These are phyloP conservation scores for Coelastrella sp. DNA, from an alignment of 139 green algal species.

Conservation along the genomic window DNA sequence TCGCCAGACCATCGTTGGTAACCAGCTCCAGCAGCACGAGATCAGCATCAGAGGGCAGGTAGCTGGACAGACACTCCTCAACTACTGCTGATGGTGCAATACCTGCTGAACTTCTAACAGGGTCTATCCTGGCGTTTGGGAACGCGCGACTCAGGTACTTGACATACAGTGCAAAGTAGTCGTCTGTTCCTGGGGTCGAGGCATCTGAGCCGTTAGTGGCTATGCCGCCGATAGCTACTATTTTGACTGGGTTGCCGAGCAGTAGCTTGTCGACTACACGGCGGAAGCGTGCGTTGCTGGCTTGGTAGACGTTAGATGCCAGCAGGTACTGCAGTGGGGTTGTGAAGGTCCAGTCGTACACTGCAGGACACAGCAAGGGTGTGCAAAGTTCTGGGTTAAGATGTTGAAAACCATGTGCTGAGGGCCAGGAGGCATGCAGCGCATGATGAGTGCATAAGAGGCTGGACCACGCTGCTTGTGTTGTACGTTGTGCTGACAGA, in stretches of 20 bases:
- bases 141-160: constrained; percentile 41
- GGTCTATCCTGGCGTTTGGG: neutral
- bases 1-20: constrained; percentile 17
- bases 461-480: too few relatives aligned
- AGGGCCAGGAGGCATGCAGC: too few relatives aligned
- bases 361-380: neutral
- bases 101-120: constrained; percentile 16
- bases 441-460: too few relatives aligned
- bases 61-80: constrained; percentile 36
- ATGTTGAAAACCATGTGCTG: too few relatives aligned
- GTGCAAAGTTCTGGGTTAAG: too few relatives aligned
- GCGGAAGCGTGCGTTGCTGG: constrained; percentile 31
- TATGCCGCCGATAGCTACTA: constrained; percentile 47
- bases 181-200: neutral
- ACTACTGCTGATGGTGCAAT: constrained; percentile 47
- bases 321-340: constrained; percentile 29
- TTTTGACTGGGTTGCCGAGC: constrained; percentile 21
- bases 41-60: constrained; percentile 46
- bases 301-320: constrained; percentile 24
- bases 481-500: too few relatives aligned
- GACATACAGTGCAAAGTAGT: constrained; percentile 44
- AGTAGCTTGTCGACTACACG: constrained; percentile 27
- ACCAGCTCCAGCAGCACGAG: constrained; percentile 49
- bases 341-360: constrained; percentile 21
- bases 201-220: constrained; percentile 49